phyloP scores from a whole-genome alignment of 345 rosid species.

The Melaleuca quinquenervia region DNA sequence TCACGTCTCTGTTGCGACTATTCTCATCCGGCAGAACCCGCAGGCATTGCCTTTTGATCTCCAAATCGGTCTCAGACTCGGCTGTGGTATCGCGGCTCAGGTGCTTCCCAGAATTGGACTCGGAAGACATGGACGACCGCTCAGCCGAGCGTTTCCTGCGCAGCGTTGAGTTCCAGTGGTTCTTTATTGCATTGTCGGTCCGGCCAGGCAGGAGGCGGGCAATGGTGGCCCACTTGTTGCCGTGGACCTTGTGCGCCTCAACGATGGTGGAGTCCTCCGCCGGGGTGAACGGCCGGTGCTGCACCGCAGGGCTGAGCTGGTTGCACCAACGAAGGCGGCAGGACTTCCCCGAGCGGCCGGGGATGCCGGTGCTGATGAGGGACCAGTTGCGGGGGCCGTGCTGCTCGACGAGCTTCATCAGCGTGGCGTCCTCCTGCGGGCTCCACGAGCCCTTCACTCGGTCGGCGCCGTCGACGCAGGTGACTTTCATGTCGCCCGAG shows the following conservation, averaged over 20 bases:
- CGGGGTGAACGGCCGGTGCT: constrained; percentile 54
- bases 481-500: not conserved
- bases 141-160: constrained; percentile 16
- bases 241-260: constrained; percentile 41
- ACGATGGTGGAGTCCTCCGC: constrained; percentile 41
- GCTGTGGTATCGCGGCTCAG: not conserved
- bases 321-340: constrained; percentile 68
- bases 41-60: constrained; percentile 17
- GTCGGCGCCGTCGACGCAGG: constrained; percentile 1
- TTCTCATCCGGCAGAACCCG: constrained; percentile 2
- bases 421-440: constrained; percentile 43
- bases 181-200: constrained; percentile 58
- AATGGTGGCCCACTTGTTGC: constrained; percentile 66
- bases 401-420: constrained; percentile 32
- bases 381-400: constrained; percentile 71
- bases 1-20: not conserved
- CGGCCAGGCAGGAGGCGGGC: constrained; percentile 54
- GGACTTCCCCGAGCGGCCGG: constrained; percentile 61
- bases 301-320: constrained; percentile 56
- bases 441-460: constrained; percentile 57
- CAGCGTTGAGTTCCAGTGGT: constrained; percentile 64
- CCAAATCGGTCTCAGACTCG: constrained; percentile 15
- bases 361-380: constrained; percentile 41
- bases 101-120: constrained; percentile 22
- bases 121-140: constrained; percentile 10